These are phyloP conservation scores for Vaccinium corymbosum DNA, from an alignment of 148 eudicot species.

Conservation along the genomic window DNA sequence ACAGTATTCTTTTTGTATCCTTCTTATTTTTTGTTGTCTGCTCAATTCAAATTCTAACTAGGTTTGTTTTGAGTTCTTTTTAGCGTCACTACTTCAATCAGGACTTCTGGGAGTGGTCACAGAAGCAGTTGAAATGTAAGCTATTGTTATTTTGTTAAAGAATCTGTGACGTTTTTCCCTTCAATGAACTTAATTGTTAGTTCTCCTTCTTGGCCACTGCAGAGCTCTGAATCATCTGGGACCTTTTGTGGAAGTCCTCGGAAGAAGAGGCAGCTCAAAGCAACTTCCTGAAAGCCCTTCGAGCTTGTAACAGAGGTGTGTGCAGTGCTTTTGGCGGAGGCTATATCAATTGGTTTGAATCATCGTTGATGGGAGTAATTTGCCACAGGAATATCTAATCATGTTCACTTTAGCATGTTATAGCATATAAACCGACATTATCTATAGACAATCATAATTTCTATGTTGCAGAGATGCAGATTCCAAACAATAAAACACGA, in stretches of 20 bases:
- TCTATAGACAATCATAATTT: neutral
- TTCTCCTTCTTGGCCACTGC: constrained; percentile 13
- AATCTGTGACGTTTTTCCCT: too few species aligned
- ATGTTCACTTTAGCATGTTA: neutral
- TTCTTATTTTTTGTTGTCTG: neutral
- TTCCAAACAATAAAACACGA: neutral
- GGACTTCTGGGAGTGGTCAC: constrained; percentile 50
- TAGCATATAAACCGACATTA: neutral
- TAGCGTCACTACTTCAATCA: constrained; percentile 45
- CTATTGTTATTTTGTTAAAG: neutral
- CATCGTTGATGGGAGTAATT: neutral
- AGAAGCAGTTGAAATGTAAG: constrained; percentile 72
- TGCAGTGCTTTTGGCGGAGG: neutral
- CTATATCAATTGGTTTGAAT: neutral
- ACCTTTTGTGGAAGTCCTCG: constrained; percentile 52
- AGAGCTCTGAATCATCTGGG: constrained; percentile 65
- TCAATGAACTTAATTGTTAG: neutral
- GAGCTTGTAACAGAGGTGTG: constrained; percentile 84
- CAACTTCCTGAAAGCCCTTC: constrained; percentile 72
- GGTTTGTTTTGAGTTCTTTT: constrained; percentile 14
- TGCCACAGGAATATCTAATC: neutral
- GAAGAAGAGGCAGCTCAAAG: constrained; percentile 61
- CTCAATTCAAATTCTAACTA: constrained; percentile 19
- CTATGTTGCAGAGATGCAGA: neutral
- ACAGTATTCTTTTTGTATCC: neutral